A percentile compares a stretch with the other conserved stretches of the same genome.
These are phyloP conservation scores for Diaporthe longicolla DNA, from an alignment of 2,329 filamentous ascomycete genomes.

Conservation along the genomic window DNA sequence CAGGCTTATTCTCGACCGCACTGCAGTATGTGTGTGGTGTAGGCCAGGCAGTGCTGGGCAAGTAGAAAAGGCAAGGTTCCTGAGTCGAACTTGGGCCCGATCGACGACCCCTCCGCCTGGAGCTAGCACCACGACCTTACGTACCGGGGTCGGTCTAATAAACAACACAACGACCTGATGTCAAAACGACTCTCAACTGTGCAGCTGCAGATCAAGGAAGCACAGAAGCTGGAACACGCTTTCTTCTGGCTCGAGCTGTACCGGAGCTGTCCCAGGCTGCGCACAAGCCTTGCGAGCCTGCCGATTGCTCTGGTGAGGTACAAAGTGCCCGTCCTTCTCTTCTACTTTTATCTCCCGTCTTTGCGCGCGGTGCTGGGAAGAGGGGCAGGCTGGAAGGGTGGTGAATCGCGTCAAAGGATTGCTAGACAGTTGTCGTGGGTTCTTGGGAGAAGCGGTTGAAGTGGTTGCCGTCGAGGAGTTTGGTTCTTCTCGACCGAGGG, in stretches of 20 bases:
- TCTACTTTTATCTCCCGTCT: constrained; percentile 16
- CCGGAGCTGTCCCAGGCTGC: constrained; percentile 17
- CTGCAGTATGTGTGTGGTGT: constrained; percentile 7
- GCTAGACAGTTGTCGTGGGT: neutral
- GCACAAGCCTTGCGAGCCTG: constrained; percentile 37
- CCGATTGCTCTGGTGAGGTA: constrained; percentile 26
- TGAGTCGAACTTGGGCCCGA: constrained; percentile 36
- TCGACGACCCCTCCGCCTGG: constrained; percentile 38
- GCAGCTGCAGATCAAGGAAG: constrained; percentile 3
- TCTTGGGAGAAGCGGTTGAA: neutral
- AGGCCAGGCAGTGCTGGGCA: constrained; percentile 1
- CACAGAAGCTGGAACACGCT: neutral
- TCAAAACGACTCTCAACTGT: constrained; percentile 19
- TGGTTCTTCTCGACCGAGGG: constrained; percentile 4
- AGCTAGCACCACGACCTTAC: constrained; percentile 30
- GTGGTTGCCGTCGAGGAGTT: neutral
- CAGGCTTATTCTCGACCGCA: constrained; percentile 32
- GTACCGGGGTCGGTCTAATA: constrained; percentile 19
- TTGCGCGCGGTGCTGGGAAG: neutral
- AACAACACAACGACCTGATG: constrained; percentile 26
- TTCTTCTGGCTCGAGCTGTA: constrained; percentile 4
- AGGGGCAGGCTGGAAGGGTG: too few relatives aligned
- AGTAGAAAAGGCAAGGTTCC: constrained; percentile 39
- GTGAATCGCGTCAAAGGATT: neutral
- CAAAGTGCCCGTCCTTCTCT: constrained; percentile 33